Evolutionary conservation across 441 rosid genomes (phyloP).

Genomic region (Erodium trifolium): DNA sequence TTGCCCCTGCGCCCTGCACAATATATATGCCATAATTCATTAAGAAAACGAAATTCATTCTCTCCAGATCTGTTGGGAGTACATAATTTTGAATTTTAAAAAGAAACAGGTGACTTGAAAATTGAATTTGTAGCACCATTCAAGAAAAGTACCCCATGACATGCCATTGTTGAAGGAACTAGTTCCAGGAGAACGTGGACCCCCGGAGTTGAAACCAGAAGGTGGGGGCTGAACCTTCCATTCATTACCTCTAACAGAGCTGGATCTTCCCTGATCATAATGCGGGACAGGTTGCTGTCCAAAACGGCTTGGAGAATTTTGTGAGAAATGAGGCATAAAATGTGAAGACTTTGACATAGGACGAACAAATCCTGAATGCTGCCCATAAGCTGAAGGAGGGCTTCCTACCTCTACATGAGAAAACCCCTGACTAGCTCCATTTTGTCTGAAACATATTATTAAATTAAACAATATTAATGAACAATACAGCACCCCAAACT

Average conservation of each 20-base stretch:
- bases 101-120: not conserved
- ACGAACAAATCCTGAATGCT: slow-evolving; percentile 53
- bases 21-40: slow-evolving; percentile 16
- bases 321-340: slow-evolving; percentile 46
- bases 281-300: slow-evolving; percentile 71
- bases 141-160: slow-evolving; percentile 65
- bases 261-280: slow-evolving; percentile 49
- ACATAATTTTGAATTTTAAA: not conserved
- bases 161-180: slow-evolving; percentile 56
- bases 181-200: slow-evolving; percentile 75
- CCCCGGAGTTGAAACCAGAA: slow-evolving; percentile 51
- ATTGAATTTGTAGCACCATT: not conserved
- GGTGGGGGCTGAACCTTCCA: slow-evolving; percentile 72
- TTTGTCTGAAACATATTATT: slow-evolving; percentile 45
- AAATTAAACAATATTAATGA: not conserved
- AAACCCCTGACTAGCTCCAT: slow-evolving; percentile 48
- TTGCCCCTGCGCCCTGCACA: slow-evolving; percentile 74
- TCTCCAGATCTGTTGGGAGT: too few relatives aligned
- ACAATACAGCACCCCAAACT: too few relatives aligned
- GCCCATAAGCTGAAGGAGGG: slow-evolving; percentile 54
- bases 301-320: slow-evolving; percentile 86
- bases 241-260: slow-evolving; percentile 44
- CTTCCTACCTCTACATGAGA: slow-evolving; percentile 64
- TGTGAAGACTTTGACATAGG: slow-evolving; percentile 53
- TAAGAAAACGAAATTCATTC: slow-evolving; percentile 16